Conservation (phyloP, 1,284 basidiomycete species). For the Peniophora sp. region DNA sequence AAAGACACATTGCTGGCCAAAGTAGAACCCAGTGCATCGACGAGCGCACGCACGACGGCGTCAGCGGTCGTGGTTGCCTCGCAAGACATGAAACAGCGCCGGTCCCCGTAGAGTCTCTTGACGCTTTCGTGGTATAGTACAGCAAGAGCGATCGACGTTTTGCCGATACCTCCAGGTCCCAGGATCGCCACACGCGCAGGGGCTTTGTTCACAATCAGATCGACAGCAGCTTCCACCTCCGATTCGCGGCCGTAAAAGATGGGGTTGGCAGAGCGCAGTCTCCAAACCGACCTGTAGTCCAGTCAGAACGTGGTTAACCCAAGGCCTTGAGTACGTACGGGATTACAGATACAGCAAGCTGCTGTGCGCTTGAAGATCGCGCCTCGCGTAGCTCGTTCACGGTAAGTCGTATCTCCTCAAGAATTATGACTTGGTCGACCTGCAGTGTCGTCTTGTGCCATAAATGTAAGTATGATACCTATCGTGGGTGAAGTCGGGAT, state of each 20-base stretch:
- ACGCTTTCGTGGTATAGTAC: constrained; percentile 15
- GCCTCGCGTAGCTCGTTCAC: neutral
- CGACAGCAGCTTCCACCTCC: neutral
- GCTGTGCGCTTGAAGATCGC: too few species aligned
- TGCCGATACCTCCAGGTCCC: constrained; percentile 28
- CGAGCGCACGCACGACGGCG: constrained; percentile 14
- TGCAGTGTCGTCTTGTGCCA: too few species aligned
- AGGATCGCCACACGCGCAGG: constrained; percentile 15
- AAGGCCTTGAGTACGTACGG: too few species aligned
- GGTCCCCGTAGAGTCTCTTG: constrained; percentile 10
- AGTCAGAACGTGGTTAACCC: too few species aligned
- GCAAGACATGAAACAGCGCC: constrained; percentile 21
- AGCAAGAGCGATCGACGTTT: constrained; percentile 22
- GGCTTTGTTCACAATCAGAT: neutral
- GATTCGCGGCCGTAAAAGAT: neutral
- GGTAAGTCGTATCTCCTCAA: too few species aligned
- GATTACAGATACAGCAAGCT: too few species aligned
- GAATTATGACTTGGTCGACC: too few species aligned
- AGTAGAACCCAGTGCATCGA: constrained; percentile 8
- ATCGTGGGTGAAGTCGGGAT: too few species aligned
- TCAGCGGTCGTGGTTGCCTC: constrained; percentile 13
- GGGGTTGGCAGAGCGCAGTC: neutral
- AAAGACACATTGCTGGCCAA: neutral
- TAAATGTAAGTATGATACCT: too few species aligned
- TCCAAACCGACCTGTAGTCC: too few species aligned